Percentiles rank a stretch among this genome's conserved stretches.
These are phyloP conservation scores for Plasmopara muralis DNA, from an alignment of 352 stramenopile species.

Conservation along the genomic window DNA sequence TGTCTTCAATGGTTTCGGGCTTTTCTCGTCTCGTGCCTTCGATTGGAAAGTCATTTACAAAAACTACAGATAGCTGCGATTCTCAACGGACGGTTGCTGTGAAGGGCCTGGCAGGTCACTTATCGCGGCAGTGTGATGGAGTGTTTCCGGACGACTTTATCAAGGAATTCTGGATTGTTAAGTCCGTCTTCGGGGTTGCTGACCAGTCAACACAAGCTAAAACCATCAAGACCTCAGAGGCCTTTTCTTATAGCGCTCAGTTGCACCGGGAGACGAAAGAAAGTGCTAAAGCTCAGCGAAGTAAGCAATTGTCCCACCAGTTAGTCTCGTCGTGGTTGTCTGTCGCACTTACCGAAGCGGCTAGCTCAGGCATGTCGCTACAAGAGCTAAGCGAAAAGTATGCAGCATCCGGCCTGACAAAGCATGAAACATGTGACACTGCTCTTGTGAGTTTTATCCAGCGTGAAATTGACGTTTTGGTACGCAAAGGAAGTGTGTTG, in stretches of 20 bases:
- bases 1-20: conserved; percentile 48
- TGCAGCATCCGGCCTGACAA: conserved; percentile 8
- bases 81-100: conserved; percentile 34
- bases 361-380: conserved; percentile 18
- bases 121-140: conserved; percentile 41
- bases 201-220: conserved; percentile 17
- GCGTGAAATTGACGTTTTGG: conserved; percentile 27
- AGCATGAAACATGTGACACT: conserved; percentile 2
- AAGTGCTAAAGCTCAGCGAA: conserved; percentile 6
- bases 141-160: conserved; percentile 60
- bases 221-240: conserved; percentile 29
- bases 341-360: conserved; percentile 13
- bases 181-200: conserved; percentile 33
- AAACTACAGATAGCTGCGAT: conserved; percentile 8
- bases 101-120: conserved; percentile 65
- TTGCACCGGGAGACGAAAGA: conserved; percentile 1
- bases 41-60: conserved; percentile 25
- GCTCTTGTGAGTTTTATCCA: conserved; percentile 17
- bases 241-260: conserved; percentile 30
- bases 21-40: conserved; percentile 36
- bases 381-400: conserved; percentile 21
- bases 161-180: conserved; percentile 68
- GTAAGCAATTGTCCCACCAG: conserved; percentile 4
- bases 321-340: conserved; percentile 20
- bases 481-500: conserved; percentile 35